Percentiles rank a stretch among this genome's conserved stretches.
These are phyloP conservation scores for Lactarius vividus DNA, from an alignment of 768 basidiomycete genomes.

Conservation along the genomic window DNA sequence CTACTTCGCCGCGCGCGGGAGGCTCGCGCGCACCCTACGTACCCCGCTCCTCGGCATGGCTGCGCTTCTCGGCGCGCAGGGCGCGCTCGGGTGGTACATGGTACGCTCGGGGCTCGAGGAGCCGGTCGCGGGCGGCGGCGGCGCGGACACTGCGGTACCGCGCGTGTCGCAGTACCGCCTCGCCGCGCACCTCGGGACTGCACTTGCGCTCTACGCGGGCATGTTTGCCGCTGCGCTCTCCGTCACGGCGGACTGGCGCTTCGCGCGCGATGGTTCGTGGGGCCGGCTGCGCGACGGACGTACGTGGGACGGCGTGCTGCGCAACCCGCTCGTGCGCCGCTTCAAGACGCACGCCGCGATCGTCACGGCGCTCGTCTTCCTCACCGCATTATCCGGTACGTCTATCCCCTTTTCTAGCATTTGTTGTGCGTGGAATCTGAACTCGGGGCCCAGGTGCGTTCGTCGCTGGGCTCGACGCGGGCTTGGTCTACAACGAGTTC, in stretches of 20 bases:
- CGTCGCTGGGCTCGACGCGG: constrained; percentile 96
- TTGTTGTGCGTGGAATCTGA: neutral
- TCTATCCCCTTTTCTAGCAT: constrained; percentile 2
- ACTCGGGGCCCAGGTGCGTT: constrained; percentile 71
- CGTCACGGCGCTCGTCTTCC: constrained; percentile 75
- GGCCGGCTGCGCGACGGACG: constrained; percentile 46
- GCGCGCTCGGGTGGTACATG: constrained; percentile 98
- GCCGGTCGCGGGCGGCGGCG: constrained; percentile 45
- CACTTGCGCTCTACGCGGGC: constrained; percentile 88
- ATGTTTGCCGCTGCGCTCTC: constrained; percentile 83
- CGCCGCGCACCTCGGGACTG: constrained; percentile 91
- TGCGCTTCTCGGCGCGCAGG: constrained; percentile 85
- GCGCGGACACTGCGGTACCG: constrained; percentile 80
- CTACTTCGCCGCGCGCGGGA: constrained; percentile 73
- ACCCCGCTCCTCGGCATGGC: constrained; percentile 69
- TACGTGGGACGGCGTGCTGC: constrained; percentile 47
- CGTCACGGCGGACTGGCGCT: constrained; percentile 77
- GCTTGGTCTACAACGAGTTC: constrained; percentile 70
- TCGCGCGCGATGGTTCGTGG: constrained; percentile 55
- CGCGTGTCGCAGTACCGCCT: constrained; percentile 96
- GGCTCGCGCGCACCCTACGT: constrained; percentile 62
- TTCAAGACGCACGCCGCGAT: constrained; percentile 60
- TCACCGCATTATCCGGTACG: constrained; percentile 89
- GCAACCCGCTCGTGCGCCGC: constrained; percentile 52
- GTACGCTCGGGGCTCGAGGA: constrained; percentile 89